These are phyloP conservation scores for Sisymbrium irio DNA, from an alignment of 345 rosid species.

Conservation along the genomic window DNA sequence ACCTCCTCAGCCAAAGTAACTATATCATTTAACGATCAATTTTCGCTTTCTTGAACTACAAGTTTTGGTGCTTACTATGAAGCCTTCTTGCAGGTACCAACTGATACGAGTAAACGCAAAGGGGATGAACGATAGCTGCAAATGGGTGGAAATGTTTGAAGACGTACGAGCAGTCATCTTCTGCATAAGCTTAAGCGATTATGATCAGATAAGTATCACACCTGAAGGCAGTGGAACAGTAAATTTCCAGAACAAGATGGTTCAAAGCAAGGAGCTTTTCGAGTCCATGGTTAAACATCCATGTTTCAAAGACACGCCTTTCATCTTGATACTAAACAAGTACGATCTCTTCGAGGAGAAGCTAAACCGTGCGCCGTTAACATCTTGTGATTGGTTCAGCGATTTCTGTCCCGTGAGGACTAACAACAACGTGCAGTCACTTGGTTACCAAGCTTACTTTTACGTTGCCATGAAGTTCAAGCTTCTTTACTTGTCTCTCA, in stretches of 20 bases:
- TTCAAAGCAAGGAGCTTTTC: slow-evolving; percentile 86
- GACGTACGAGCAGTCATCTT: slow-evolving; percentile 80
- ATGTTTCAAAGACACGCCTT: slow-evolving; percentile 80
- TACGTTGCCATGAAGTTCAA: slow-evolving; percentile 95
- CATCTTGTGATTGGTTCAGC: slow-evolving; percentile 77
- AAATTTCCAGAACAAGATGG: slow-evolving; percentile 67
- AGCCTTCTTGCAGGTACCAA: slow-evolving; percentile 58
- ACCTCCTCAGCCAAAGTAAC: slow-evolving; percentile 65
- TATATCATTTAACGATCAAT: neutral
- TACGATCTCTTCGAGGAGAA: slow-evolving; percentile 91
- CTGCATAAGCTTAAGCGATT: slow-evolving; percentile 86
- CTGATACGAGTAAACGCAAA: slow-evolving; percentile 88
- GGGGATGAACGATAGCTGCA: slow-evolving; percentile 95
- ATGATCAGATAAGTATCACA: slow-evolving; percentile 62
- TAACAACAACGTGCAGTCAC: slow-evolving; percentile 58
- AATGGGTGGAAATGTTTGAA: slow-evolving; percentile 99
- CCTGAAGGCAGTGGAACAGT: slow-evolving; percentile 52
- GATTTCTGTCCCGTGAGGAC: slow-evolving; percentile 80
- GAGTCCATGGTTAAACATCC: slow-evolving; percentile 79
- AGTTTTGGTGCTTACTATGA: neutral
- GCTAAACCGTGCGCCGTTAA: slow-evolving; percentile 60
- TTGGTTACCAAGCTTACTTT: slow-evolving; percentile 92
- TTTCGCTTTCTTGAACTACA: neutral
- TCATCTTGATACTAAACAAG: slow-evolving; percentile 84
- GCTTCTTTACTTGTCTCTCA: slow-evolving; percentile 70